Conservation (phyloP, 2,329 filamentous ascomycete genomes). For the Sphaerostilbella broomeana region DNA sequence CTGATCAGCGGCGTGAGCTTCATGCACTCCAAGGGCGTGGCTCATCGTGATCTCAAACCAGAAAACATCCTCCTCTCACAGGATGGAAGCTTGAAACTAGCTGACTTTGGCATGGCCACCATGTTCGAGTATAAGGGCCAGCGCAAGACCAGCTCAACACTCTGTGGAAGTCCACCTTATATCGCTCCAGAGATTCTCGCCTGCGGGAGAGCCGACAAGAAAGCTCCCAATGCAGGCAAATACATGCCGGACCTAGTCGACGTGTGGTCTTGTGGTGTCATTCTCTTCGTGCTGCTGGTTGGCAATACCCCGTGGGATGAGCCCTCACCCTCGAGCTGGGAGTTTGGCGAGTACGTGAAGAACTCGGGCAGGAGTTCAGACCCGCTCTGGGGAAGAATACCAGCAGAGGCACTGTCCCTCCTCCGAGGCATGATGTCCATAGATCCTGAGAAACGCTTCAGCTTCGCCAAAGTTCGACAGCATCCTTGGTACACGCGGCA, state of each 20-base stretch:
- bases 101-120: conserved; percentile 93
- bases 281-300: conserved; percentile 90
- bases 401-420: conserved; percentile 67
- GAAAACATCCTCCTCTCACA: conserved; percentile 90
- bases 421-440: conserved; percentile 90
- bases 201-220: conserved; percentile 43
- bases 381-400: conserved; percentile 76
- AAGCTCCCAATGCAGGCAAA: conserved; percentile 44
- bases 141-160: conserved; percentile 74
- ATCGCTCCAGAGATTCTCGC: conserved; percentile 86
- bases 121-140: conserved; percentile 86
- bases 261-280: conserved; percentile 96
- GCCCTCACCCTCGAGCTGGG: conserved; percentile 77
- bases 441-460: conserved; percentile 67
- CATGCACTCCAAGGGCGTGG: conserved; percentile 93
- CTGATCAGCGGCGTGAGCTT: conserved; percentile 84
- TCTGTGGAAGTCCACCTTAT: conserved; percentile 94
- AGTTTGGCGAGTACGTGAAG: conserved; percentile 80
- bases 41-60: conserved; percentile 85
- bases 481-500: conserved; percentile 91
- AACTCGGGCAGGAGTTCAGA: conserved; percentile 77
- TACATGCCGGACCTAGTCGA: conserved; percentile 79
- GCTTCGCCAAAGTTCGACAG: conserved; percentile 76
- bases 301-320: conserved; percentile 98
- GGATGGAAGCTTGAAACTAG: conserved; percentile 83